Evolutionary conservation across 1,139 yeast species (phyloP).

Genomic region (Nakaseomyces glabratus): DNA sequence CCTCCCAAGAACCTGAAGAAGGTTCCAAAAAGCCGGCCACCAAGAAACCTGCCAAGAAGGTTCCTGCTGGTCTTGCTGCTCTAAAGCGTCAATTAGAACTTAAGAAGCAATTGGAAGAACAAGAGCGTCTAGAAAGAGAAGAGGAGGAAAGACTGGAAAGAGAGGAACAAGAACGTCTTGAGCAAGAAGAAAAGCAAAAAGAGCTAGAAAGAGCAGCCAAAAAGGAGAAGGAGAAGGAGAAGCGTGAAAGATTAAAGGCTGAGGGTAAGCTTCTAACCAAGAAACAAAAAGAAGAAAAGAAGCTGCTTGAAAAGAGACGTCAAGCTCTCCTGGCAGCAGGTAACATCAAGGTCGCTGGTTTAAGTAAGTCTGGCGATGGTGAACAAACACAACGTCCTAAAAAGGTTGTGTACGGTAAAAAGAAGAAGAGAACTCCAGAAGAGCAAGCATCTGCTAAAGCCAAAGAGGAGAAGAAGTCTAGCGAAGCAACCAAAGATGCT

Average conservation of each 20-base stretch:
- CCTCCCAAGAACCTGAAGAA: slow-evolving; percentile 23
- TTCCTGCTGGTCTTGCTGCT: slow-evolving; percentile 73
- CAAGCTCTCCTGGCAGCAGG: slow-evolving; percentile 73
- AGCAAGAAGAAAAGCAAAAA: slow-evolving; percentile 46
- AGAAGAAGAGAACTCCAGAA: slow-evolving; percentile 42
- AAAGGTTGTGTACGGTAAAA: slow-evolving; percentile 67
- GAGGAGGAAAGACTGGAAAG: slow-evolving; percentile 52
- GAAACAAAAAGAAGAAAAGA: slow-evolving; percentile 92
- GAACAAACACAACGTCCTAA: slow-evolving; percentile 45
- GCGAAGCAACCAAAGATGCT: slow-evolving; percentile 23
- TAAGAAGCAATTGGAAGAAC: slow-evolving; percentile 76
- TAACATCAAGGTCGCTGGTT: slow-evolving; percentile 67
- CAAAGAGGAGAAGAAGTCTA: slow-evolving; percentile 14
- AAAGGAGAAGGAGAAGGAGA: slow-evolving; percentile 75
- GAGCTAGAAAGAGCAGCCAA: slow-evolving; percentile 68
- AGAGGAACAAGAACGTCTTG: slow-evolving; percentile 50
- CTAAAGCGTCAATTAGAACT: slow-evolving; percentile 78
- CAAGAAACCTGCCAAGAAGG: slow-evolving; percentile 55
- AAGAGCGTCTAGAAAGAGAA: slow-evolving; percentile 41
- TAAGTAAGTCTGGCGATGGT: slow-evolving; percentile 35
- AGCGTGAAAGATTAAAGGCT: slow-evolving; percentile 74
- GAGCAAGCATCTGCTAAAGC: slow-evolving; percentile 20
- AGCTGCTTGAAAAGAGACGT: slow-evolving; percentile 79
- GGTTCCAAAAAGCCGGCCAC: slow-evolving; percentile 33
- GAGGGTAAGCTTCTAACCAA: slow-evolving; percentile 87